phyloP scores from a whole-genome alignment of 768 basidiomycete genomes.

The Tulasnella sp. region DNA sequence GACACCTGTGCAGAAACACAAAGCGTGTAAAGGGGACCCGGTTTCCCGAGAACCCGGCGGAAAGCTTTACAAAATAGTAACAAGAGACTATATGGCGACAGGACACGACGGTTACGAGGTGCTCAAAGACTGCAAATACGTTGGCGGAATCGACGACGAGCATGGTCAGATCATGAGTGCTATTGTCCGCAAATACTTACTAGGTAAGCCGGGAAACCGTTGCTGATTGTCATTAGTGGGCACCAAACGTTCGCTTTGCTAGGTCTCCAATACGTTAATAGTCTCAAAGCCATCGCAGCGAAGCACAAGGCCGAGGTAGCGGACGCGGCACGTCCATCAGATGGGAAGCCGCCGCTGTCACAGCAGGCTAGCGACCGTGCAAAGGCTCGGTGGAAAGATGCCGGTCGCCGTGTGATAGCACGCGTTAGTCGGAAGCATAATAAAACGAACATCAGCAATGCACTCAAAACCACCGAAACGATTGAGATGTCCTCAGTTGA shows the following conservation, averaged over 20 bases:
- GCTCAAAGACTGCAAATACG: constrained; percentile 64
- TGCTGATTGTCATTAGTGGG: background rate
- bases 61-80: constrained; percentile 75
- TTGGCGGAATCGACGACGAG: constrained; percentile 73
- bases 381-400: constrained; percentile 54
- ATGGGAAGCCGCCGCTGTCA: constrained; percentile 40
- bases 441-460: constrained; percentile 44
- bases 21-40: constrained; percentile 37
- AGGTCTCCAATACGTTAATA: constrained; percentile 79
- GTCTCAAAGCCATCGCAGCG: constrained; percentile 48
- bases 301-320: constrained; percentile 25
- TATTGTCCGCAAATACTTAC: constrained; percentile 80
- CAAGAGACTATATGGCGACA: constrained; percentile 82
- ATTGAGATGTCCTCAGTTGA: constrained; percentile 84
- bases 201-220: constrained; percentile 57
- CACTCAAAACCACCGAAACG: constrained; percentile 60
- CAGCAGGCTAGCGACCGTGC: constrained; percentile 36
- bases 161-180: constrained; percentile 75
- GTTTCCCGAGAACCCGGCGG: constrained; percentile 52
- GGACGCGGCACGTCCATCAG: background rate
- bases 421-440: constrained; percentile 50
- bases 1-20: constrained; percentile 15
- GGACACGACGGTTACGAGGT: constrained; percentile 82
- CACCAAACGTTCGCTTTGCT: background rate
- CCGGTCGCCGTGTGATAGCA: constrained; percentile 56